Evolutionary conservation across 1,284 basidiomycete genomes (phyloP).

Genomic region (Athelia sp.): DNA sequence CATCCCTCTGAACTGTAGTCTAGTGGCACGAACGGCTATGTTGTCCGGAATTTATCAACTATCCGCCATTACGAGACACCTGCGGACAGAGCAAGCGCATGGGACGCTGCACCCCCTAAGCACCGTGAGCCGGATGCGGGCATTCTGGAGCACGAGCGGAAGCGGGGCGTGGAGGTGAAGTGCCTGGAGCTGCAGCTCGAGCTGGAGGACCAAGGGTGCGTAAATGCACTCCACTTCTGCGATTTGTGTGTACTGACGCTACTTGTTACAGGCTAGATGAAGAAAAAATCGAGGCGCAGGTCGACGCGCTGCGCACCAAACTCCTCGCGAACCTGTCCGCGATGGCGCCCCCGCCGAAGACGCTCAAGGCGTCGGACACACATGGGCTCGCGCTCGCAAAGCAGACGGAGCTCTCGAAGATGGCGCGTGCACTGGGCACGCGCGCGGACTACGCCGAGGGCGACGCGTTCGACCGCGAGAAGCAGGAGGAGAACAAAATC

Average conservation of each 20-base stretch:
- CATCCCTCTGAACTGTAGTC: conserved; percentile 14
- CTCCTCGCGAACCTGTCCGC: conserved; percentile 60
- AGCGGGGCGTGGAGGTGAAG: conserved; percentile 89
- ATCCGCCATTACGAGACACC: conserved; percentile 72
- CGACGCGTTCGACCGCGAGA: conserved; percentile 85
- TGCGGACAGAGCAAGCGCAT: conserved; percentile 63
- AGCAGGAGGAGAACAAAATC: conserved; percentile 75
- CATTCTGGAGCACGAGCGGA: conserved; percentile 96
- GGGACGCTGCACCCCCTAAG: conserved; percentile 76
- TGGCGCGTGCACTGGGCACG: conserved; percentile 85
- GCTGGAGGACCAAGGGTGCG: conserved; percentile 88
- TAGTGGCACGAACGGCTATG: conserved; percentile 93
- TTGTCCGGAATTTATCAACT: conserved; percentile 84
- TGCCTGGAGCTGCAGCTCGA: conserved; percentile 87
- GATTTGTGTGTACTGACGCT: conserved; percentile 4
- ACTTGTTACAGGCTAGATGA: conserved; percentile 57
- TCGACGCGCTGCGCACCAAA: conserved; percentile 68
- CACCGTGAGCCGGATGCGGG: conserved; percentile 89
- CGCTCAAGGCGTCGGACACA: conserved; percentile 72
- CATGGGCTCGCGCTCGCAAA: conserved; percentile 88
- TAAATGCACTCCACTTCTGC: conserved; percentile 7
- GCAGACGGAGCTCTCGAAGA: conserved; percentile 75
- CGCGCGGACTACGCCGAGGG: conserved; percentile 81
- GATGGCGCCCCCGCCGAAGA: conserved; percentile 44
- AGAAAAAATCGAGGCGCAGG: conserved; percentile 77